Percentiles rank a stretch among this genome's conserved stretches.
Conservation (phyloP, 2,329 filamentous ascomycete species). For the Trichoderma koningiopsis region DNA sequence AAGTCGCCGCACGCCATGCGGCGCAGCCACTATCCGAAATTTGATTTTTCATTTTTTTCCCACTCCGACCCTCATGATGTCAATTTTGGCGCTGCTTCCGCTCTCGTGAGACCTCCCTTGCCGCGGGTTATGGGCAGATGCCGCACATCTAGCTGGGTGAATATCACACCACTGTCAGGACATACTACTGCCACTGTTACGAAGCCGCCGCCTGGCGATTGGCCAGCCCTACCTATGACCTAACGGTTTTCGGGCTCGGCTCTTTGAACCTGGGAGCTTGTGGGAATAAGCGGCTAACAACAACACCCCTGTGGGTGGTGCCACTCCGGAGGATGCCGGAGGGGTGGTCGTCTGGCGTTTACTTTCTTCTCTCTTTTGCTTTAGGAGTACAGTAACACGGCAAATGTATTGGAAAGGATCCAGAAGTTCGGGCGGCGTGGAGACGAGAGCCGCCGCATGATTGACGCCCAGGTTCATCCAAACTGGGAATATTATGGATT, state of each 20-base stretch:
- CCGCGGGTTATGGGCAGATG: slow-evolving; percentile 17
- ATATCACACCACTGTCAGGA: slow-evolving; percentile 27
- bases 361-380: neutral
- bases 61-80: neutral
- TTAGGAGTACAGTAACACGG: no score
- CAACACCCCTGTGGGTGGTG: slow-evolving; percentile 17
- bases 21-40: neutral
- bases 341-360: neutral
- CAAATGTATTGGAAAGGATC: neutral
- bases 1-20: slow-evolving; percentile 14
- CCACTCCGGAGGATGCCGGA: slow-evolving; percentile 24
- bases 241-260: neutral
- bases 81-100: slow-evolving; percentile 7
- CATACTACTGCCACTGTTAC: slow-evolving; percentile 4
- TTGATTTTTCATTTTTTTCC: neutral
- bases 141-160: neutral
- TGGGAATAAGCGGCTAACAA: neutral
- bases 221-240: neutral
- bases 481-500: neutral
- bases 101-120: slow-evolving; percentile 4
- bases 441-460: neutral
- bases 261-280: neutral
- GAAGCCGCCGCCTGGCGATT: slow-evolving; percentile 9
- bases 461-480: neutral
- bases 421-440: neutral